phyloP scores from a whole-genome alignment of 306 rosid genomes.

The Chamaecrista fasciculata region DNA sequence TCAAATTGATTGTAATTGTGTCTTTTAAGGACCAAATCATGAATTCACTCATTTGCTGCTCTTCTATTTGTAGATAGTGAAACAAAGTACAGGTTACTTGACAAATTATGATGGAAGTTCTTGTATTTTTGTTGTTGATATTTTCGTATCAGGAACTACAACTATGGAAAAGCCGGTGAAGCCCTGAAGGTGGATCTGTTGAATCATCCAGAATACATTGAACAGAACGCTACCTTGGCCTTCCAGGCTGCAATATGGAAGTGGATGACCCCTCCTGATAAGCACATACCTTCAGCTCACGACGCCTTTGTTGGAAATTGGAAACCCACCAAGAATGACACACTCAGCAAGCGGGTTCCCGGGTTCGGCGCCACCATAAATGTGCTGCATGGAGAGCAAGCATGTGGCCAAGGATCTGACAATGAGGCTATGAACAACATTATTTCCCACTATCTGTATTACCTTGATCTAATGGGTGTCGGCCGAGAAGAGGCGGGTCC shows the following conservation, averaged over 20 bases:
- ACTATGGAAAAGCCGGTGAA: slow-evolving; percentile 75
- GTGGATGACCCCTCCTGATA: slow-evolving; percentile 88
- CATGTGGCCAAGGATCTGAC: slow-evolving; percentile 67
- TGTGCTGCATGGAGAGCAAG: slow-evolving; percentile 63
- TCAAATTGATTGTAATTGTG: too few species aligned
- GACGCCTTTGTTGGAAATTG: slow-evolving; percentile 77
- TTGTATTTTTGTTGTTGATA: slow-evolving; percentile 15
- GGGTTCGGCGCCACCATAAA: slow-evolving; percentile 93
- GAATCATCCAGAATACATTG: slow-evolving; percentile 89
- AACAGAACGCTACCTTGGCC: slow-evolving; percentile 88
- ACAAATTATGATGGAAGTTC: slow-evolving; percentile 1
- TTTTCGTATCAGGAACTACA: slow-evolving; percentile 66
- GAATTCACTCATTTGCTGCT: too few species aligned
- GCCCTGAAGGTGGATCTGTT: slow-evolving; percentile 73
- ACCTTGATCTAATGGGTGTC: slow-evolving; percentile 78
- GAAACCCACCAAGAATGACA: slow-evolving; percentile 96
- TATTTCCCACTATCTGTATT: slow-evolving; percentile 76
- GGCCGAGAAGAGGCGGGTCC: slow-evolving; percentile 82
- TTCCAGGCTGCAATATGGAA: slow-evolving; percentile 82
- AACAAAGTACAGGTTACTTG: background rate
- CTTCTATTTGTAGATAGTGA: too few species aligned
- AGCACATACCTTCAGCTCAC: slow-evolving; percentile 80
- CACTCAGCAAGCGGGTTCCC: slow-evolving; percentile 69
- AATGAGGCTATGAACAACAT: slow-evolving; percentile 74
- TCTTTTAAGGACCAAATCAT: too few species aligned